A percentile compares a stretch with the other conserved stretches of the same genome.
phyloP scores from a whole-genome alignment of 2,329 filamentous ascomycete species.

The Neofusicoccum kwambonambiense region DNA sequence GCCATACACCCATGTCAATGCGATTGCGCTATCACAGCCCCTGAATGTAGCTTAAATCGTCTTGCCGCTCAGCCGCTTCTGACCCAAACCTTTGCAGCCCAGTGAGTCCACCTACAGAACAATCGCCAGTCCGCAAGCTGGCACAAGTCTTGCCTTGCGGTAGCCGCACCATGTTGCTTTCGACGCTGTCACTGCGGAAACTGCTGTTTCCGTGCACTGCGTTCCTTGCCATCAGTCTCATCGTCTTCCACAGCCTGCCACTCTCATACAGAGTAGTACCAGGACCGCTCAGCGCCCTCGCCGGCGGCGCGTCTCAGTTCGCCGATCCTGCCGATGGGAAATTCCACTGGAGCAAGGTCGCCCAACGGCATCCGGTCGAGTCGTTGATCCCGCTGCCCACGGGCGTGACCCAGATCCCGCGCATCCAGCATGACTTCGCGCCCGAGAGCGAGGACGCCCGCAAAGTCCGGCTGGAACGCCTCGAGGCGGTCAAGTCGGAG shows the following conservation, averaged over 20 bases:
- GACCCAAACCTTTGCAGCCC: neutral
- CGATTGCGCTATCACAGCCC: neutral
- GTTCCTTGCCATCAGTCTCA: conserved; percentile 27
- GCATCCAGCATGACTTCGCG: conserved; percentile 33
- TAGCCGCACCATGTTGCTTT: neutral
- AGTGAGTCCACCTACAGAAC: neutral
- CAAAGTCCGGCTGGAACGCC: conserved; percentile 27
- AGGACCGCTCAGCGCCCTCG: conserved; percentile 3
- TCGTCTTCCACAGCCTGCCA: conserved; percentile 31
- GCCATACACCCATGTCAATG: neutral
- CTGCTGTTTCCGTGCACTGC: conserved; percentile 18
- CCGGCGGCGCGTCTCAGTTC: neutral
- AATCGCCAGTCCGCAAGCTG: neutral
- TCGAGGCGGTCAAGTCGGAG: conserved; percentile 30
- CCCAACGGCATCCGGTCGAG: conserved; percentile 29
- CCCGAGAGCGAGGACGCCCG: conserved; percentile 23
- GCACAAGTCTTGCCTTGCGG: neutral
- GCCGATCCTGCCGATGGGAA: neutral
- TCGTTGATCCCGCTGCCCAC: conserved; percentile 29
- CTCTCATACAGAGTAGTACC: conserved; percentile 21
- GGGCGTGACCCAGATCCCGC: conserved; percentile 29
- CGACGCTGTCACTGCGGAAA: neutral
- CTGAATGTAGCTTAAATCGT: neutral
- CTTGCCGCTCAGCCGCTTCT: neutral
- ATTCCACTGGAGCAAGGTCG: conserved; percentile 33